Base-by-base conservation (phyloP, 345 rosid genomes). In the Aurinia saxatilis region DNA sequence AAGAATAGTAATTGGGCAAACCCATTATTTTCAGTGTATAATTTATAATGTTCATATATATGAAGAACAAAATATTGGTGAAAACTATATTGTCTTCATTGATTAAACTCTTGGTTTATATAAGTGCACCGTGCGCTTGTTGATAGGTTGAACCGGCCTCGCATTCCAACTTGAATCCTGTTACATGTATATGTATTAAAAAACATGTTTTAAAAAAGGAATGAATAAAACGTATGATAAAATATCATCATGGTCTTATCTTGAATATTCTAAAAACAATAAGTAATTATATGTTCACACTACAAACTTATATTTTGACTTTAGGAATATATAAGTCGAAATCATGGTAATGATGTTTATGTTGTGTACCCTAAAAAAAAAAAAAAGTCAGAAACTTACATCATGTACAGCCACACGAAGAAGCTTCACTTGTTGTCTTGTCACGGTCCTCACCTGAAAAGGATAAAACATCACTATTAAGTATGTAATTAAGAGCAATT, bases 341-440 rank as follows among this genome's bases (percentile, higher is more conserved):
- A n/a, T n/a, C n/a, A n/a, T n/a, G n/a, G n/a, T n/a, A n/a, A n/a
- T n/a, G n/a, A n/a, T n/a, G n/a, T n/a, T n/a, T n/a, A n/a, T n/a
- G n/a, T n/a, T n/a, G n/a, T n/a, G n/a, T n/a, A n/a, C n/a, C n/a
- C n/a, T n/a, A n/a, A n/a, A n/a, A n/a, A 33, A 5, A 0, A 2
- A 2, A 21, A 29, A 39, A 2, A 55, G n/a, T n/a, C n/a, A n/a
- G n/a, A n/a, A n/a, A n/a, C 90, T 84, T 41, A 91, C 98, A 49
- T 88, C 98, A 13, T 80, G n/a, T n/a, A n/a, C n/a, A n/a, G n/a
- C n/a, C n/a, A n/a, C n/a, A n/a, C n/a, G n/a, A n/a, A n/a, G n/a
- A 34, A 80, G 47, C 41, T 18, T 71, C 39, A 86, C 57, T 77
- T 91, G 96, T 50, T 88, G 71, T 38, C 78, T 81, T 7, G 80